Evolutionary conservation across 768 basidiomycete species (phyloP).

Genomic region (Lenzites betulinus): DNA sequence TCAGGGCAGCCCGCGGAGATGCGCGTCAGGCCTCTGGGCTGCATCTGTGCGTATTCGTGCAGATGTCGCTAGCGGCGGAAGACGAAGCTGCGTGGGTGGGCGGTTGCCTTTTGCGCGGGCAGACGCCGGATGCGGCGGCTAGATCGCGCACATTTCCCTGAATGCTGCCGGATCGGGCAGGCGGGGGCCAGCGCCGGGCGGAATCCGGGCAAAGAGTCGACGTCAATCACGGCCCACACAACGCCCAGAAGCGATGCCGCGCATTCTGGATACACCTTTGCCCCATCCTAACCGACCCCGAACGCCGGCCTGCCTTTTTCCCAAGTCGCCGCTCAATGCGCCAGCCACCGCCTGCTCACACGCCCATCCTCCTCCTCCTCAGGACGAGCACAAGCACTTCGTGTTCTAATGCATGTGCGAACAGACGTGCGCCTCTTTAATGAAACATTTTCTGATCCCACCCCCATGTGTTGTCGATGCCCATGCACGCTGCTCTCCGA

Average conservation of each 20-base stretch:
- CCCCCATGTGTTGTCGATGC: neutral
- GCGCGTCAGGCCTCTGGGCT: neutral
- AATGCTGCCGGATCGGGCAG: slow-evolving; percentile 2
- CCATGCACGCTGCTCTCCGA: too few species aligned
- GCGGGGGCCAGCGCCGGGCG: neutral
- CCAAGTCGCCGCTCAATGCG: slow-evolving; percentile 14
- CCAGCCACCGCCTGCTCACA: neutral
- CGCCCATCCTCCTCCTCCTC: too few species aligned
- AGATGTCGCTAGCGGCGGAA: neutral
- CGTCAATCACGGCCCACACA: slow-evolving; percentile 19
- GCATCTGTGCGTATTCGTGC: slow-evolving; percentile 1
- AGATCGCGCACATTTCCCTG: neutral
- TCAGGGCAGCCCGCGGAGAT: slow-evolving; percentile 9
- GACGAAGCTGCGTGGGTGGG: neutral
- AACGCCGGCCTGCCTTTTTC: slow-evolving; percentile 2
- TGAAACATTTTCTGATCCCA: slow-evolving; percentile 14
- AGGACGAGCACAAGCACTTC: neutral
- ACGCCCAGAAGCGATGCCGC: slow-evolving; percentile 20
- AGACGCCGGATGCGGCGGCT: neutral
- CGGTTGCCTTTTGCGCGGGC: neutral
- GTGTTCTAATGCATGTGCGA: slow-evolving; percentile 8
- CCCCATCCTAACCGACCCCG: slow-evolving; percentile 11
- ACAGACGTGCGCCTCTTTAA: neutral
- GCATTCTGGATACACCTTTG: neutral
- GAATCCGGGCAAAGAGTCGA: slow-evolving; percentile 12